A percentile compares a stretch with the other conserved stretches of the same genome.
phyloP scores from a whole-genome alignment of 164 flowering plant species.

The Berberis thunbergii region DNA sequence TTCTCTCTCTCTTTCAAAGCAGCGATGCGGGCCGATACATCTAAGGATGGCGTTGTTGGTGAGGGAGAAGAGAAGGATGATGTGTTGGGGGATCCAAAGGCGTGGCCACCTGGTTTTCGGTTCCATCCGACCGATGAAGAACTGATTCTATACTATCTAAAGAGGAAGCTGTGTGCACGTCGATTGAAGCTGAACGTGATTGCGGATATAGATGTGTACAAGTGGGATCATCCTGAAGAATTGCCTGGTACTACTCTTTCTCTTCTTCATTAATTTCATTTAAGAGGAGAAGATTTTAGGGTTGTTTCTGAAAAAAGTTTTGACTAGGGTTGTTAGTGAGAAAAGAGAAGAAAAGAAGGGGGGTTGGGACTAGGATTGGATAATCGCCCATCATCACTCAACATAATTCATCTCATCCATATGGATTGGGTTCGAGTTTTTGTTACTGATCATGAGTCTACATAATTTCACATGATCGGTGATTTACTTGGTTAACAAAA shows the following conservation, averaged over 20 bases:
- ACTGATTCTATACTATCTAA: constrained; percentile 22
- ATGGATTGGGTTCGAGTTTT: too few species aligned
- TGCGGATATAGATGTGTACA: constrained; percentile 23
- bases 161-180: constrained; percentile 24
- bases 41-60: constrained; percentile 1
- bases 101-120: constrained; percentile 34
- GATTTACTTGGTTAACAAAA: too few species aligned
- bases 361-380: too few species aligned
- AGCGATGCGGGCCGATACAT: too few species aligned
- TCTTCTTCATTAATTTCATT: neutral
- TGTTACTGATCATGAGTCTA: too few species aligned
- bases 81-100: constrained; percentile 8
- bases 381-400: too few species aligned
- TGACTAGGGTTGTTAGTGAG: too few species aligned
- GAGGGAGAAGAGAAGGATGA: neutral
- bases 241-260: constrained; percentile 19
- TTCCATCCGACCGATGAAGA: constrained; percentile 35
- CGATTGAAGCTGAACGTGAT: constrained; percentile 16
- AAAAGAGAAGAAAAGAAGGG: too few species aligned
- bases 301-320: too few species aligned
- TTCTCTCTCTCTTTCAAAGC: too few species aligned
- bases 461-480: too few species aligned
- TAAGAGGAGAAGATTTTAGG: neutral
- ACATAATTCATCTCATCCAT: too few species aligned
- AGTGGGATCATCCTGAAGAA: constrained; percentile 27